Percentiles rank a stretch among this genome's conserved stretches.
phyloP scores from a whole-genome alignment of 352 stramenopile species.

The Phytophthora hybrid region DNA sequence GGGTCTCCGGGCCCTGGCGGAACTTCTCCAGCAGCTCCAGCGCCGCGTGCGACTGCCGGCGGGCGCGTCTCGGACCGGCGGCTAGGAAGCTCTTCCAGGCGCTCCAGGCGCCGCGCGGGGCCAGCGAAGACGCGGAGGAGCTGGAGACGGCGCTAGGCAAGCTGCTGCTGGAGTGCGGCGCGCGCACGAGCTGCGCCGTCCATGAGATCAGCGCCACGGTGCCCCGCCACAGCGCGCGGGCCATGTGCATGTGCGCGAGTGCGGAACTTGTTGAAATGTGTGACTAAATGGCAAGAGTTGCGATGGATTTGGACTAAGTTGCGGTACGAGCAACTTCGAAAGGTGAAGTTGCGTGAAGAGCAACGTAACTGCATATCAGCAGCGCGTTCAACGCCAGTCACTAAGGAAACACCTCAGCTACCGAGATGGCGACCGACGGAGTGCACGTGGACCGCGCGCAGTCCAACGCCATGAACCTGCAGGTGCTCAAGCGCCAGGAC shows the following conservation, averaged over 20 bases:
- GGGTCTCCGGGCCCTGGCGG: slow-evolving; percentile 67
- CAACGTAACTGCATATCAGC: too few relatives aligned
- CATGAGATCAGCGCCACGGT: slow-evolving; percentile 29
- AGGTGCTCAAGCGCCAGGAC: slow-evolving; percentile 88
- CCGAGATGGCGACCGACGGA: slow-evolving; percentile 46
- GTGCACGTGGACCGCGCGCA: slow-evolving; percentile 82
- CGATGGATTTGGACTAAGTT: too few relatives aligned
- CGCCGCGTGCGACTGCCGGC: slow-evolving; percentile 45
- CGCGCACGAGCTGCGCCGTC: slow-evolving; percentile 22
- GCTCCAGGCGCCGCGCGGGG: slow-evolving; percentile 13
- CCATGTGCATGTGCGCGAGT: not conserved
- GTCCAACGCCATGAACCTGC: slow-evolving; percentile 89
- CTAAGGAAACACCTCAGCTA: not conserved
- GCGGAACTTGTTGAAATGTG: too few relatives aligned
- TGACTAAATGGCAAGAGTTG: too few relatives aligned
- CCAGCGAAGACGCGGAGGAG: not conserved
- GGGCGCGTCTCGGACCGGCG: slow-evolving; percentile 25
- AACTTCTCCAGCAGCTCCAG: slow-evolving; percentile 81
- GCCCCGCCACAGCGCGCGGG: slow-evolving; percentile 35
- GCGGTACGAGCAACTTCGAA: too few relatives aligned
- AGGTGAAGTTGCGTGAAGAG: too few relatives aligned
- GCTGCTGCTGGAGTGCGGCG: slow-evolving; percentile 24
- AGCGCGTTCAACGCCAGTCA: slow-evolving; percentile 41
- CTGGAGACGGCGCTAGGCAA: slow-evolving; percentile 27
- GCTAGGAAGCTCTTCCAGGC: slow-evolving; percentile 31